A percentile compares a stretch with the other conserved stretches of the same genome.
Evolutionary conservation across 768 basidiomycete genomes (phyloP).

Genomic region (Boletus vermiculosoides): DNA sequence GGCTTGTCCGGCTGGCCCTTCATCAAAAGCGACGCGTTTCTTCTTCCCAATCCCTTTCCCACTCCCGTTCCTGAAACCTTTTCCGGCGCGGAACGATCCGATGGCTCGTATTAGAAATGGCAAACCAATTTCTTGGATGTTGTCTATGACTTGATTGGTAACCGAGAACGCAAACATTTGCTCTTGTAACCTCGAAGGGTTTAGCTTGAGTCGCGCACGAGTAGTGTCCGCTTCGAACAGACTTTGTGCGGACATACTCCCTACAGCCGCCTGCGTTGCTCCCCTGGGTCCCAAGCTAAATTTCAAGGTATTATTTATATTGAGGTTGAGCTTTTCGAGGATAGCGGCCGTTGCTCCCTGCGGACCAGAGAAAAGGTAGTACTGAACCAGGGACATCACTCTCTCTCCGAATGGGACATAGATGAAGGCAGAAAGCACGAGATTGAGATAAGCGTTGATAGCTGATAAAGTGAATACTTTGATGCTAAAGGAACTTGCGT

Average conservation of each 20-base stretch:
- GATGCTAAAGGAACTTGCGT: slow-evolving; percentile 77
- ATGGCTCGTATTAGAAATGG: slow-evolving; percentile 73
- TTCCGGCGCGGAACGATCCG: slow-evolving; percentile 47
- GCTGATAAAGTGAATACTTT: slow-evolving; percentile 90
- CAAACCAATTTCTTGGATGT: slow-evolving; percentile 75
- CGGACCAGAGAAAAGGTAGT: slow-evolving; percentile 25
- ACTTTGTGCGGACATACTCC: slow-evolving; percentile 17
- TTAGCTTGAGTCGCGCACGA: slow-evolving; percentile 56
- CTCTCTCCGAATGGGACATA: slow-evolving; percentile 92
- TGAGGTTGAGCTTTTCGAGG: slow-evolving; percentile 25
- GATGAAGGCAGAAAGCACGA: slow-evolving; percentile 92
- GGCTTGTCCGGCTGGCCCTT: slow-evolving; percentile 41
- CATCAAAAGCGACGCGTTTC: slow-evolving; percentile 73
- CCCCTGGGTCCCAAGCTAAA: slow-evolving; percentile 27
- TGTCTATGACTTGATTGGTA: slow-evolving; percentile 81
- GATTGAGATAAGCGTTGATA: slow-evolving; percentile 86
- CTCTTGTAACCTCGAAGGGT: slow-evolving; percentile 70
- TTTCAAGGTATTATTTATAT: slow-evolving; percentile 27
- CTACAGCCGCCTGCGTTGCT: slow-evolving; percentile 10
- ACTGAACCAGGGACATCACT: slow-evolving; percentile 61
- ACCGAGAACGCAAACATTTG: slow-evolving; percentile 95
- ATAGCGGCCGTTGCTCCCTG: slow-evolving; percentile 11
- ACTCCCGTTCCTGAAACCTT: slow-evolving; percentile 31
- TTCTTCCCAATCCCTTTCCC: slow-evolving; percentile 38
- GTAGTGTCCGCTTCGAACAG: slow-evolving; percentile 53